A percentile compares a stretch with the other conserved stretches of the same genome.
Evolutionary conservation across 495 filamentous ascomycete genomes (phyloP).

Genomic region (Penicillium goetzii): DNA sequence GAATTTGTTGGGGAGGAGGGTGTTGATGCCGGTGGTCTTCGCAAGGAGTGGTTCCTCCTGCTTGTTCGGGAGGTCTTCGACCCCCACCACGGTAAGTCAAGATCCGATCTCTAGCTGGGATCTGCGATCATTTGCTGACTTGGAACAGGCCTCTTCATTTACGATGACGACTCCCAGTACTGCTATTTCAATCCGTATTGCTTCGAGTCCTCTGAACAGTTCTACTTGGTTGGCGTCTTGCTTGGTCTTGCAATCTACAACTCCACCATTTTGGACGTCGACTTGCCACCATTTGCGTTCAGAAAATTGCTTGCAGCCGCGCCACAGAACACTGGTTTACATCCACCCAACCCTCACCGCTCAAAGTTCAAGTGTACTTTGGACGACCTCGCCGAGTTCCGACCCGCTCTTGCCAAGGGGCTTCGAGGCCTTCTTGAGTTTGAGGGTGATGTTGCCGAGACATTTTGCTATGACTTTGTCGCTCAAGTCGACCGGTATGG

Average conservation of each 20-base stretch:
- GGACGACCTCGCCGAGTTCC: slow-evolving; percentile 84
- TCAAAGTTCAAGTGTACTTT: slow-evolving; percentile 72
- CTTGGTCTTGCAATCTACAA: slow-evolving; percentile 95
- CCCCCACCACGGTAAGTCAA: slow-evolving; percentile 78
- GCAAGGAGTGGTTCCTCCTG: slow-evolving; percentile 96
- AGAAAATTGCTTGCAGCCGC: slow-evolving; percentile 80
- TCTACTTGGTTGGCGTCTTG: slow-evolving; percentile 86
- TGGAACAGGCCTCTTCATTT: slow-evolving; percentile 76
- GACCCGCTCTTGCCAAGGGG: slow-evolving; percentile 75
- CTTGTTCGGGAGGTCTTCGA: slow-evolving; percentile 92
- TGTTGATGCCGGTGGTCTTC: slow-evolving; percentile 85
- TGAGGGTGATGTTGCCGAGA: slow-evolving; percentile 81
- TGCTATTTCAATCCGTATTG: slow-evolving; percentile 96
- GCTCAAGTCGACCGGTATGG: slow-evolving; percentile 80
- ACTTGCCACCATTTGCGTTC: slow-evolving; percentile 90
- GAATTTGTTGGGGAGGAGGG: slow-evolving; percentile 90
- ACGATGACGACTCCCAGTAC: slow-evolving; percentile 91
- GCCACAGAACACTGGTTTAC: slow-evolving; percentile 56
- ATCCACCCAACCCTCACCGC: slow-evolving; percentile 55
- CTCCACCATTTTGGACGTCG: slow-evolving; percentile 90
- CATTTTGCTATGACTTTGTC: slow-evolving; percentile 84
- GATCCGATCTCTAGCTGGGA: background rate
- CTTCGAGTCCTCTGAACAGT: slow-evolving; percentile 93
- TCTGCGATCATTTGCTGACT: slow-evolving; percentile 22
- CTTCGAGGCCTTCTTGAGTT: slow-evolving; percentile 78